Evolutionary conservation across 2,329 filamentous ascomycete genomes (phyloP).

Genomic region (Sporothrix sp.): DNA sequence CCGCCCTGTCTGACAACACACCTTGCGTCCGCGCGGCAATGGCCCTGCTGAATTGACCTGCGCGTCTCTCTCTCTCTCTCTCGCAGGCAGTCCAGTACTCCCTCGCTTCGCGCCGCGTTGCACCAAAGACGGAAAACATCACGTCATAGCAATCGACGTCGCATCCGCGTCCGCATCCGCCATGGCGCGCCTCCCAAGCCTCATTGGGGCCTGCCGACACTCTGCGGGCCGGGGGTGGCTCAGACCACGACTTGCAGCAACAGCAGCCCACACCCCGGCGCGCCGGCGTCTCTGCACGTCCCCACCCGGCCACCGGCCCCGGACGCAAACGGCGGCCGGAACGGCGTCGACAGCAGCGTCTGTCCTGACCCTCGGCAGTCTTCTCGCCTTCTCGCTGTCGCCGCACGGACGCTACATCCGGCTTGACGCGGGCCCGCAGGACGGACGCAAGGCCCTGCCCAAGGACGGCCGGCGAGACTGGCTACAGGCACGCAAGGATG

Average conservation of each 20-base stretch:
- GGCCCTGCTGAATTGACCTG: neutral
- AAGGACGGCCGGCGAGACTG: too few species aligned
- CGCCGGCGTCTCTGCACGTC: neutral
- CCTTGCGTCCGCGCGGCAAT: neutral
- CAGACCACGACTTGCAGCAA: too few species aligned
- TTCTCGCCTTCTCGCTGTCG: slow-evolving; percentile 1
- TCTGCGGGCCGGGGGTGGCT: too few species aligned
- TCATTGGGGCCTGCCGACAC: too few species aligned
- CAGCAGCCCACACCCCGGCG: too few species aligned
- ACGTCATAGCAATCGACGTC: too few species aligned
- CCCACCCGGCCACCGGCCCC: neutral
- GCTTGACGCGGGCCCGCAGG: neutral
- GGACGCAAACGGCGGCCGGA: neutral
- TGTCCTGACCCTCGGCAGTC: slow-evolving; percentile 2
- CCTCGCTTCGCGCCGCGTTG: neutral
- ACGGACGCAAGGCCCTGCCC: too few species aligned
- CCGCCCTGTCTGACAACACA: too few species aligned
- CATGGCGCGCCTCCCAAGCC: too few species aligned
- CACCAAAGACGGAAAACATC: neutral
- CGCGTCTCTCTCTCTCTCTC: neutral
- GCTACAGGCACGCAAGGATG: too few species aligned
- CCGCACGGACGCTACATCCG: slow-evolving; percentile 5
- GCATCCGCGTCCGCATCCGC: too few species aligned
- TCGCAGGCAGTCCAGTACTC: neutral
- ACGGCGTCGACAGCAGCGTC: too few species aligned